Evolutionary conservation across 2,329 filamentous ascomycete genomes (phyloP), one percentile per base, ranked within the genome.

Genomic region (Cladobotryum protrusum): DNA sequence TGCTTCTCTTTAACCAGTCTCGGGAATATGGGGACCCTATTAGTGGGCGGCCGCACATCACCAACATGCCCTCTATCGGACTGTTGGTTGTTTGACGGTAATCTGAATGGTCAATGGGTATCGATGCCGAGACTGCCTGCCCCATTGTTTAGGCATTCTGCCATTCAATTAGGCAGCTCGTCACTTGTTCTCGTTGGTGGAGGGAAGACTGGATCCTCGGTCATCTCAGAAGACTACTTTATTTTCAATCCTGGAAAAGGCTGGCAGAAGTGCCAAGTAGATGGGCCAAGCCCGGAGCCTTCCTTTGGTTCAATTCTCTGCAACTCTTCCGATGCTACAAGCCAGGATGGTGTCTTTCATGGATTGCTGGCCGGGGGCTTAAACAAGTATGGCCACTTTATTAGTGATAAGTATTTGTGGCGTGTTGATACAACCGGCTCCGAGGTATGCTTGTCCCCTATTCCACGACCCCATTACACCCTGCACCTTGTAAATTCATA

Each of bases 41-140:
- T 96, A 43, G 76, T 81, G 29, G 91, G 92, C 19, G 92, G 92
- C 5, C 79, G 91, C 52, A 75, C 78, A n/a, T 92, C 89, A 7
- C 90, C 91, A 4, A 75, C 82, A 12, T 77, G 75, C 29, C 82
- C 82, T 1, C 71, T 89, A 39, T 72, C 72, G 34, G 87, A 93
- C 64, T 90, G 86, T 58, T 96, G 89, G 89, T 58, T 90, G 2
- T 81, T 85, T 55, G 74, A 78, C 47, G 77, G 77, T 45, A 61
- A 59, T 12, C 73, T 73, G 4, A 55, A 60, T 2, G 66, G 65
- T 40, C 64, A 60, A 13, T 96, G 89, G 89, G 73, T 75, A 51
- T 75, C 73, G 55, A 76, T 81, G 13, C 74, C 84, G 52, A 76
- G 81, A 58, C 72, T 96, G n/a, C 84, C 85, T 0, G 60, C 72